These are phyloP conservation scores for Vitis amurensis DNA, from an alignment of 164 flowering plant species.

Conservation along the genomic window DNA sequence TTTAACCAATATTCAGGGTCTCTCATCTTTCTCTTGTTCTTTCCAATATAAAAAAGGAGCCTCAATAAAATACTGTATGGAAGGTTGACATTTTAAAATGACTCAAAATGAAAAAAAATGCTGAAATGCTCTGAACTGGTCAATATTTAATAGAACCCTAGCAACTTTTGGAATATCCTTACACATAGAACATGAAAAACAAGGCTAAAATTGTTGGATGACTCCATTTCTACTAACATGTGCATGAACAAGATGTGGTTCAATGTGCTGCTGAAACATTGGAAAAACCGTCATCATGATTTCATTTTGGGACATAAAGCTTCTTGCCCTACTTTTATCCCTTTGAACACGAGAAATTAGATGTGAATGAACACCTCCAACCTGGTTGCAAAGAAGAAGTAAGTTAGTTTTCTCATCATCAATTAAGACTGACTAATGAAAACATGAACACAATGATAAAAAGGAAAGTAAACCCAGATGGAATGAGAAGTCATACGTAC, in stretches of 20 bases:
- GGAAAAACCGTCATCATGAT: constrained; percentile 96
- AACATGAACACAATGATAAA: not conserved
- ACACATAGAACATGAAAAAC: not conserved
- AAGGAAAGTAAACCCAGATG: constrained; percentile 12
- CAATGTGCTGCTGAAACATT: constrained; percentile 95
- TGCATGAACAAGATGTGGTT: constrained; percentile 99
- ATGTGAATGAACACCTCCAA: constrained; percentile 99
- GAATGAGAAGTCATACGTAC: constrained; percentile 48
- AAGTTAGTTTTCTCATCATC: not conserved
- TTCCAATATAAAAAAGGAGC: too few relatives aligned
- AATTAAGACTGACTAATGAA: not conserved
- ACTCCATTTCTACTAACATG: constrained; percentile 64
- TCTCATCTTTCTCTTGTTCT: too few relatives aligned
- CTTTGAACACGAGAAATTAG: constrained; percentile 94
- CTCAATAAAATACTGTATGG: not conserved
- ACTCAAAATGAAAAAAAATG: not conserved
- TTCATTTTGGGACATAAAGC: constrained; percentile 83
- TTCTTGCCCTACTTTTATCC: constrained; percentile 83
- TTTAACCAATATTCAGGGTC: too few relatives aligned
- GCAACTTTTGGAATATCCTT: not conserved
- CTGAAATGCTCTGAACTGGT: not conserved
- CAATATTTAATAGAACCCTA: not conserved
- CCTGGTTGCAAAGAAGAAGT: constrained; percentile 44
- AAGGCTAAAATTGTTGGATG: not conserved
- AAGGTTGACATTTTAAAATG: not conserved